Base-by-base conservation (phyloP, 2,329 filamentous ascomycete species). In the Didymella pomorum region DNA sequence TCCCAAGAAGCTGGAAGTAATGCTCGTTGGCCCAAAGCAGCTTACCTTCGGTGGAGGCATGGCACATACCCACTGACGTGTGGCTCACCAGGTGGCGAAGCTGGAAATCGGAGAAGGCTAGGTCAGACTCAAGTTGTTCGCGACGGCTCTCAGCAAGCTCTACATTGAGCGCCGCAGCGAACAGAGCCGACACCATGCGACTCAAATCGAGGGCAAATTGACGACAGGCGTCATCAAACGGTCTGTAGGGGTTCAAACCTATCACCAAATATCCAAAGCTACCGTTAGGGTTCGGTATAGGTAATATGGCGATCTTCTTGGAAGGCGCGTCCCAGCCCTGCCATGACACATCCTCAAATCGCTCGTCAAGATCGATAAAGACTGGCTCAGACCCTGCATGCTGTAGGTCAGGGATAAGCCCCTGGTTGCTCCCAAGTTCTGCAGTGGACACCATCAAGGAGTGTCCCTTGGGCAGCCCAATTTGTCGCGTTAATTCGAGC, bases 181-280 rank as follows among this genome's bases (percentile, higher is more conserved):
- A 53, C n/a, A 71, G 57, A 23, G 68, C 67, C 0, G 71, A 69
- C 7, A 63, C 52, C 56, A 71, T 71, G 2, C 66, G 63, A 8
- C 55, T 53, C 10, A 76, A 59, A 29, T 74, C 65, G 21, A 63
- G 64, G 10, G 71, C 28, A 39, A 74, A 75, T 20, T 71, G 70
- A n/a, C 66, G 45, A 47, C 69, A 74, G 3, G 56, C 54, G 11
- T 64, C 59, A 35, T 74, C 71, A 35, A 70, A 71, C 1, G 64
- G 63, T 21, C 72, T 64, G 26, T 67, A 71, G 4, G 71, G 73
- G 43, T 75, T 76, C 16, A 71, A 66, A 1, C 74, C 75, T 2
- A 72, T 54, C 9, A 75, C 55, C 7, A 72, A 62, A 46, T 65
- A 71, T 25, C 66, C 68, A 41, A 64, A 64, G 4, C 65, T 25